Conservation (phyloP, 257 asterid genomes). For the Solanum lycopersicoides region DNA sequence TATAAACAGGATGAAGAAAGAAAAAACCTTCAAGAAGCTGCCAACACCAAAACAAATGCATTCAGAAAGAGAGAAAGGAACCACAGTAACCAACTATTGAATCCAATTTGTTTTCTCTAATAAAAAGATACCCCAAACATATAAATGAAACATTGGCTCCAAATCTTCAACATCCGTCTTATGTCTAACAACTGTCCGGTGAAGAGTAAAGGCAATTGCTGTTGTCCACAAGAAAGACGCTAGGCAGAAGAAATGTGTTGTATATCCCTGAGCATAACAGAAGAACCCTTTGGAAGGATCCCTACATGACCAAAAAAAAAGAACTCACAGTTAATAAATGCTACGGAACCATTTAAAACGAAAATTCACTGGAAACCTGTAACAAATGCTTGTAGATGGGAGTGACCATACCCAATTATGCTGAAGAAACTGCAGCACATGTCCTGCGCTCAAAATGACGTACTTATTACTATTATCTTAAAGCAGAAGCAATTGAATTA, state of each 20-base stretch:
- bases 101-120: neutral
- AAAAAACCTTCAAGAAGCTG: neutral
- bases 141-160: conserved; percentile 96
- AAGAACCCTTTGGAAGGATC: conserved; percentile 95
- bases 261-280: conserved; percentile 94
- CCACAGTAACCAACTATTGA: neutral
- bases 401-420: conserved; percentile 68
- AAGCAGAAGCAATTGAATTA: neutral
- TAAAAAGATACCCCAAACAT: conserved; percentile 79
- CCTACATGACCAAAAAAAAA: conserved; percentile 38
- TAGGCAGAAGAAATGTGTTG: conserved; percentile 95
- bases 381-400: neutral
- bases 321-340: neutral
- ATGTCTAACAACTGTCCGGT: conserved; percentile 96
- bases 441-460: conserved; percentile 52
- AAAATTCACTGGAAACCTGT: neutral
- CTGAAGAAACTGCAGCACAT: conserved; percentile 97
- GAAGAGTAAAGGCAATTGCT: conserved; percentile 90
- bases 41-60: neutral
- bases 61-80: neutral
- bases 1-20: neutral
- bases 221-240: conserved; percentile 98
- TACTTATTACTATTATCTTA: neutral
- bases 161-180: conserved; percentile 97
- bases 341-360: neutral